Conservation (phyloP, 257 asterid genomes). For the Leonotis leonurus region DNA sequence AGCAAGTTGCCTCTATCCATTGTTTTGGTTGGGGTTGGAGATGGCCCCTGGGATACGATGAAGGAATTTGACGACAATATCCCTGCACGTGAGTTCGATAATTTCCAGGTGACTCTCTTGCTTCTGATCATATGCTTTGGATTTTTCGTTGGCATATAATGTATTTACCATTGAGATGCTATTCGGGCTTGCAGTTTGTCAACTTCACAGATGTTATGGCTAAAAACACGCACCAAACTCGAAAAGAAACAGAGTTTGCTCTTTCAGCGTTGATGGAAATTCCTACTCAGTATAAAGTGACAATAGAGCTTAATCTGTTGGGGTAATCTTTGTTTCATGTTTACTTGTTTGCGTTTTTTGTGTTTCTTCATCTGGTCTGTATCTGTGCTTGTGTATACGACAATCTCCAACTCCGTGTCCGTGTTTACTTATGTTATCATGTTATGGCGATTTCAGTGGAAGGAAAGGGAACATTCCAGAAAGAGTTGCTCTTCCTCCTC, state of each 20-base stretch:
- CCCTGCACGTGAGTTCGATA: slow-evolving; percentile 82
- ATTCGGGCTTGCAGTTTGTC: slow-evolving; percentile 54
- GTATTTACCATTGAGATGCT: slow-evolving; percentile 11
- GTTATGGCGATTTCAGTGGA: slow-evolving; percentile 29
- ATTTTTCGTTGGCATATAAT: neutral
- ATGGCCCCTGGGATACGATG: slow-evolving; percentile 98
- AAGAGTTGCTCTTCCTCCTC: slow-evolving; percentile 79
- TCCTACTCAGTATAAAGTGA: slow-evolving; percentile 80
- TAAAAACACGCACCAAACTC: slow-evolving; percentile 49
- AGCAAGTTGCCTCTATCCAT: slow-evolving; percentile 84
- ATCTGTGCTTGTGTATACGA: too few relatives aligned
- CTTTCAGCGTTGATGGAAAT: slow-evolving; percentile 90
- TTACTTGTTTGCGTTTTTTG: neutral
- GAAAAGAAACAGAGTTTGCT: slow-evolving; percentile 88
- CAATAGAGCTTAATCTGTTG: slow-evolving; percentile 63
- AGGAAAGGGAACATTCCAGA: slow-evolving; percentile 41
- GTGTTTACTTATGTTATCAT: neutral
- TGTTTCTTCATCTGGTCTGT: neutral
- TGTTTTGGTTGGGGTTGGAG: slow-evolving; percentile 86
- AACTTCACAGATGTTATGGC: slow-evolving; percentile 81
- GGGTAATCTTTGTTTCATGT: too few relatives aligned
- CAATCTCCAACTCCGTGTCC: too few relatives aligned
- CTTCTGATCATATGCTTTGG: neutral
- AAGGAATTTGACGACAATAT: slow-evolving; percentile 83
- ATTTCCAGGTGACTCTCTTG: slow-evolving; percentile 61